Conservation (phyloP, 345 rosid genomes). For the Aquilaria sinensis region DNA sequence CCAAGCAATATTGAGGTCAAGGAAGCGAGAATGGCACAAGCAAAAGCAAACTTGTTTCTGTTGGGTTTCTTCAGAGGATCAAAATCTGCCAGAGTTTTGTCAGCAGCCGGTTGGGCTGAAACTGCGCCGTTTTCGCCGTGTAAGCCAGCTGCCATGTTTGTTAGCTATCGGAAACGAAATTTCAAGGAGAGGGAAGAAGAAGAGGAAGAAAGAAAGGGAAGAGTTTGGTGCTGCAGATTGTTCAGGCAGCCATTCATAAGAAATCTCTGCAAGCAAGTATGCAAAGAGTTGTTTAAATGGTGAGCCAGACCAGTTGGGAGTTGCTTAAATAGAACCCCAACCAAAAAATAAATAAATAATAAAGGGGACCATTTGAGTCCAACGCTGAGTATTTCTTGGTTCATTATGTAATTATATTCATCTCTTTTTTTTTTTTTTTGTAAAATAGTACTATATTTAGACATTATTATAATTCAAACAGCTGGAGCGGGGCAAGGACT, state of each 20-base stretch:
- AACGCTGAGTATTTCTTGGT: too few species aligned
- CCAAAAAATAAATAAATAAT: too few species aligned
- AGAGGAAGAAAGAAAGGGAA: not conserved
- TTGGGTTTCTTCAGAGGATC: constrained; percentile 40
- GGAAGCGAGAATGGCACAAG: constrained; percentile 57
- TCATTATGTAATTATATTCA: too few species aligned
- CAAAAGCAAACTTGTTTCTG: constrained; percentile 51
- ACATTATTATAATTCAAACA: too few species aligned
- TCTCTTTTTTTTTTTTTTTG: too few species aligned
- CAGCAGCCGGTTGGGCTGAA: constrained; percentile 3
- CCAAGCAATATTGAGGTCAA: constrained; percentile 66
- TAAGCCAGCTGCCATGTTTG: constrained; percentile 14
- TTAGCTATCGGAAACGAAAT: not conserved
- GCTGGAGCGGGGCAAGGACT: too few species aligned
- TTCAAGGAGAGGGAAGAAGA: not conserved
- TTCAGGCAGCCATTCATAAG: constrained; percentile 9
- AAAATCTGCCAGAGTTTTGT: constrained; percentile 30
- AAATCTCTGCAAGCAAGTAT: too few species aligned
- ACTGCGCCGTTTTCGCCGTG: constrained; percentile 5
- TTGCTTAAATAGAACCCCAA: too few species aligned
- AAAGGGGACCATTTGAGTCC: too few species aligned
- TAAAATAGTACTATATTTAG: too few species aligned
- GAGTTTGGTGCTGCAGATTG: not conserved
- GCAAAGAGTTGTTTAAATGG: too few species aligned
- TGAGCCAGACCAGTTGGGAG: too few species aligned